Percentiles rank a stretch among this genome's conserved stretches.
phyloP scores from a whole-genome alignment of 2,329 filamentous ascomycete species.

The Aspergillus texensis region DNA sequence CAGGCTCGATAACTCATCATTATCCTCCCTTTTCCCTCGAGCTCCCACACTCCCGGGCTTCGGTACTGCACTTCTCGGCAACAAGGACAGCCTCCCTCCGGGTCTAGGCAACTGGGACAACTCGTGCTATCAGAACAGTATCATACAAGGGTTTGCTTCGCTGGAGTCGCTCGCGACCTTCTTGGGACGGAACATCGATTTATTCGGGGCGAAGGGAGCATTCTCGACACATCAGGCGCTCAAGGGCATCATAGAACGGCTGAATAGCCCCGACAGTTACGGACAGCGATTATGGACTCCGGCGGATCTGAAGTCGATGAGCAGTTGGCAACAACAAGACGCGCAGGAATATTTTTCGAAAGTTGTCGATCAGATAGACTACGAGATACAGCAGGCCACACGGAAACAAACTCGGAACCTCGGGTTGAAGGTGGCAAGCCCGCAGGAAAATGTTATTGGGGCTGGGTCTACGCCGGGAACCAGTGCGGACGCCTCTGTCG shows the following conservation, averaged over 20 bases:
- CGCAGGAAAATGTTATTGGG: slow-evolving; percentile 36
- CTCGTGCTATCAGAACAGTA: slow-evolving; percentile 96
- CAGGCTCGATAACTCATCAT: slow-evolving; percentile 61
- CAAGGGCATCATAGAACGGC: slow-evolving; percentile 66
- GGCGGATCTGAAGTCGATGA: slow-evolving; percentile 82
- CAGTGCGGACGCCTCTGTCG: slow-evolving; percentile 18
- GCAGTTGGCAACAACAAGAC: slow-evolving; percentile 94
- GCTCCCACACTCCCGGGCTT: slow-evolving; percentile 59
- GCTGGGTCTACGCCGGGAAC: slow-evolving; percentile 19
- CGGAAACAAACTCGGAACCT: slow-evolving; percentile 46
- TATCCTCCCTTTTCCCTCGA: slow-evolving; percentile 61
- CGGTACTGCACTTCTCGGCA: slow-evolving; percentile 46
- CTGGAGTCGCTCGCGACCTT: slow-evolving; percentile 70
- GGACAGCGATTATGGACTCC: slow-evolving; percentile 82
- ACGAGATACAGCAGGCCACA: slow-evolving; percentile 65
- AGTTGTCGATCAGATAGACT: slow-evolving; percentile 80
- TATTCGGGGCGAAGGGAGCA: slow-evolving; percentile 39
- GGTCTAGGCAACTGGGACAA: slow-evolving; percentile 92
- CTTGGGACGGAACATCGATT: slow-evolving; percentile 52
- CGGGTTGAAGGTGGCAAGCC: slow-evolving; percentile 43
- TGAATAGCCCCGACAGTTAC: slow-evolving; percentile 71
- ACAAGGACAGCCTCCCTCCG: slow-evolving; percentile 40
- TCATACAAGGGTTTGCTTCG: slow-evolving; percentile 81
- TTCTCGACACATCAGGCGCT: slow-evolving; percentile 59
- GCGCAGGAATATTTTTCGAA: slow-evolving; percentile 97